phyloP scores from a whole-genome alignment of 345 rosid species.

The Corchorus capsularis region DNA sequence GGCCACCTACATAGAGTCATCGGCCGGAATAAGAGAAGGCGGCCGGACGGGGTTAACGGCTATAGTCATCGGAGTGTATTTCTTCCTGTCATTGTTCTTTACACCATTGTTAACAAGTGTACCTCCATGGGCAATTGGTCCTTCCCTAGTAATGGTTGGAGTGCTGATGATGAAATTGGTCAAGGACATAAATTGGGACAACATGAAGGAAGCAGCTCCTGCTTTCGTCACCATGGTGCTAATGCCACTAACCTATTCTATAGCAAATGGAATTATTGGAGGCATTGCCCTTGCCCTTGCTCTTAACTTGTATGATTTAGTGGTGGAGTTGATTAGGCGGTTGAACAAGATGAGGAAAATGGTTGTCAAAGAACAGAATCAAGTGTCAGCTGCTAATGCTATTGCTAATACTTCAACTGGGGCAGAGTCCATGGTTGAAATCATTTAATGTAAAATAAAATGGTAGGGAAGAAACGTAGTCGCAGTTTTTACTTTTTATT shows the following conservation, averaged over 20 bases:
- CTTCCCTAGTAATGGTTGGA: constrained; percentile 81
- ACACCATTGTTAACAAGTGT: constrained; percentile 70
- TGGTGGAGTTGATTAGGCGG: constrained; percentile 32
- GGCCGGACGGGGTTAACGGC: constrained; percentile 92
- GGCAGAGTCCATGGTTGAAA: constrained; percentile 33
- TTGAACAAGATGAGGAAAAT: constrained; percentile 47
- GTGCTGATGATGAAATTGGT: constrained; percentile 87
- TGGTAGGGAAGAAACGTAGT: not conserved
- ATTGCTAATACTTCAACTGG: constrained; percentile 27
- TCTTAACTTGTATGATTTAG: constrained; percentile 55
- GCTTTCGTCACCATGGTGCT: constrained; percentile 84
- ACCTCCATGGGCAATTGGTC: constrained; percentile 95
- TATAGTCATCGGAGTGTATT: constrained; percentile 55
- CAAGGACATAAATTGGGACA: constrained; percentile 71
- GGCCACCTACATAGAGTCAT: constrained; percentile 74
- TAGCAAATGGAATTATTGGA: constrained; percentile 83
- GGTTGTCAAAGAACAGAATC: constrained; percentile 60
- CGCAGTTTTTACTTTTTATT: not conserved
- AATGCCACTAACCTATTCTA: constrained; percentile 86
- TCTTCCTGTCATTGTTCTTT: constrained; percentile 62
- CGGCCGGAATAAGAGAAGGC: constrained; percentile 88
- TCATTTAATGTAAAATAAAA: constrained; percentile 22
- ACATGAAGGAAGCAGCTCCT: constrained; percentile 68
- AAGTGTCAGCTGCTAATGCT: constrained; percentile 50
- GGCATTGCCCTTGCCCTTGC: constrained; percentile 72